These are phyloP conservation scores for Triticum urartu DNA, from an alignment of 176 grass and related monocot species.

Conservation along the genomic window DNA sequence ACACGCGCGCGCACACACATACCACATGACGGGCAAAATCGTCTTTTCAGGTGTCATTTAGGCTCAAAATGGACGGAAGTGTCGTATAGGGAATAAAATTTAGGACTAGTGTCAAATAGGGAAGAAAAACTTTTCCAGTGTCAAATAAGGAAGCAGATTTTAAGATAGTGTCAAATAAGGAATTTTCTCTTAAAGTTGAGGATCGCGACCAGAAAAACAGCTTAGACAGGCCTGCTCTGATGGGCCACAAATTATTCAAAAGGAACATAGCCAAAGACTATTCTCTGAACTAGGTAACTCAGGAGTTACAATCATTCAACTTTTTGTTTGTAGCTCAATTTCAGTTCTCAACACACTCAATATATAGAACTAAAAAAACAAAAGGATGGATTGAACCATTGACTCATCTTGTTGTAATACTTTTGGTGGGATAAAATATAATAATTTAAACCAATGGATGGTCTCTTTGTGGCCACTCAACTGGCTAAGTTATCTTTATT, in stretches of 20 bases:
- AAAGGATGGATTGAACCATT: neutral
- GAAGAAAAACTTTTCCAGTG: no score
- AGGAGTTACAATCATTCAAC: neutral
- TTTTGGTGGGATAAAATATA: neutral
- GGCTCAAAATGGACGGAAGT: no score
- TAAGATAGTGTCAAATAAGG: no score
- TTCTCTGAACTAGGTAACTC: slow-evolving; percentile 1
- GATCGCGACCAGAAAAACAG: neutral
- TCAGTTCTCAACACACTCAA: slow-evolving; percentile 2
- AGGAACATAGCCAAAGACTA: neutral
- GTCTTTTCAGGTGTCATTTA: no score
- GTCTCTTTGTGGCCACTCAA: neutral
- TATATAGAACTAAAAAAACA: neutral
- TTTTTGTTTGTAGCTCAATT: neutral
- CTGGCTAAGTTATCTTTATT: neutral
- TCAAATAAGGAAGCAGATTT: no score
- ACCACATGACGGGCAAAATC: no score
- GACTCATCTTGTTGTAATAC: neutral
- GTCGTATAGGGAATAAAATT: no score
- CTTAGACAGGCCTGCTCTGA: neutral
- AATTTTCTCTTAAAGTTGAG: no score
- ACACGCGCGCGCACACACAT: no score
- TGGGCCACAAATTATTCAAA: neutral
- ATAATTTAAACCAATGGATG: neutral
- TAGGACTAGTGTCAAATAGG: no score